Base-by-base conservation (phyloP, 768 basidiomycete species). In the Infundibulicybe gibba region DNA sequence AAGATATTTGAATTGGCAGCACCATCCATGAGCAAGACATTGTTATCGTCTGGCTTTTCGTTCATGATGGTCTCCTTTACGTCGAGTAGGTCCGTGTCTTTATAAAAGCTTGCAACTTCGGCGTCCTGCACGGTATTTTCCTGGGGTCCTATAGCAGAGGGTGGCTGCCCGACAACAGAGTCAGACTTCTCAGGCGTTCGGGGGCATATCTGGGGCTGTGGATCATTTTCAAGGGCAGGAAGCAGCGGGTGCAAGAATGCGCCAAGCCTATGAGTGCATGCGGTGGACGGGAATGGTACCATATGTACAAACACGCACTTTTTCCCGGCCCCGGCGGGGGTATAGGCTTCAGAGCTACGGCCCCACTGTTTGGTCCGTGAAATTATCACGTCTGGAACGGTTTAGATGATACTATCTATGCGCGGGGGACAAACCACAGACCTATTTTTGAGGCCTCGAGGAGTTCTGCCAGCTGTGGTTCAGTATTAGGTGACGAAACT, bases 1-100 rank as follows among this genome's bases (percentile, higher is more conserved):
- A 25, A 25, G 25, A 25, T 8, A 8, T 25, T 4, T 25, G 8
- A 25, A 25, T 25, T 8, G 8, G 25, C 25, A 8, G 25, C 39
- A 83, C 85, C 79, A 42, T 83, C 79, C 80, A 85, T 83, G 17
- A 84, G 56, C 48, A 72, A 51, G 32, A 49, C 58, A 6, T 71
- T 68, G 42, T 69, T 72, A 19, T 79, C 78, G 48, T 83, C 77
- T 10, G 87, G 51, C 45, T 61, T 71, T 52, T 85, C 85, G 40
- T 76, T 67, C 52, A 82, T 58, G 20, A 88, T 77, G 38, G 72
- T 55, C 13, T 67, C 61, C 49, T 58, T 56, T 1, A 63, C 52
- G 44, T 68, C 59, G 3, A 6, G 14, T 6, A 14, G n/a, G 10
- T 19, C 17, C 6, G 35, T 4, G 10, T 3, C 10, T 6, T 6